phyloP scores from a whole-genome alignment of 2,329 filamentous ascomycete species.

The Aspergillaceae sp. region DNA sequence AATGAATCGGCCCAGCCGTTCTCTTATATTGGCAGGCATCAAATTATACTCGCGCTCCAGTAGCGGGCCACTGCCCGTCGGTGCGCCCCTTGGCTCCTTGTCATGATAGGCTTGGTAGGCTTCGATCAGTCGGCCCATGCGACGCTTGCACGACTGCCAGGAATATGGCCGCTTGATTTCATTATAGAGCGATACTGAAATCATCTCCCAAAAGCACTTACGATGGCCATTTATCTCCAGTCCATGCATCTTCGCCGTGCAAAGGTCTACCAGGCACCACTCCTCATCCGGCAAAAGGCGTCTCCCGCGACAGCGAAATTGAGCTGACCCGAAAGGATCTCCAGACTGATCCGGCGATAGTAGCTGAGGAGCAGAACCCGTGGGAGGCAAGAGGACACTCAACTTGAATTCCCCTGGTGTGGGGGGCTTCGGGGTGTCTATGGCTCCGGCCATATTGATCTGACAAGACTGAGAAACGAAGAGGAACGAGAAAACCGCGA shows the following conservation, averaged over 20 bases:
- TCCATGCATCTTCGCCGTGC: slow-evolving; percentile 8
- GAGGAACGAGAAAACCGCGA: too few species aligned
- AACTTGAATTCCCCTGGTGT: too few species aligned
- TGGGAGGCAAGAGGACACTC: not conserved
- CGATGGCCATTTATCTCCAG: slow-evolving; percentile 8
- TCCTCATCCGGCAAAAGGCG: slow-evolving; percentile 12
- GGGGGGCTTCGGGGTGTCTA: too few species aligned
- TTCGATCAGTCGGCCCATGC: slow-evolving; percentile 6
- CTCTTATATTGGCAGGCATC: too few species aligned
- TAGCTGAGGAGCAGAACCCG: not conserved
- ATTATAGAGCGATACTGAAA: slow-evolving; percentile 9
- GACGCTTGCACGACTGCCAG: slow-evolving; percentile 21
- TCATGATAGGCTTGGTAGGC: not conserved
- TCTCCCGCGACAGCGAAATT: slow-evolving; percentile 4
- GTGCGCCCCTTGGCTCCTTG: not conserved
- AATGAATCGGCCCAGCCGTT: too few species aligned
- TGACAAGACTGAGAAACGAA: too few species aligned
- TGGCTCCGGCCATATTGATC: too few species aligned
- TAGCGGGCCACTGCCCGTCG: not conserved
- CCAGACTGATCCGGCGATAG: slow-evolving; percentile 3
- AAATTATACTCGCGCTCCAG: not conserved
- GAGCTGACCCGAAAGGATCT: not conserved
- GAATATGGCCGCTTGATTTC: slow-evolving; percentile 18
- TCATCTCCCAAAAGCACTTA: slow-evolving; percentile 16
- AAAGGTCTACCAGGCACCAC: slow-evolving; percentile 11